phyloP scores from a whole-genome alignment of 495 filamentous ascomycete genomes.

The Jackrogersella minutella region DNA sequence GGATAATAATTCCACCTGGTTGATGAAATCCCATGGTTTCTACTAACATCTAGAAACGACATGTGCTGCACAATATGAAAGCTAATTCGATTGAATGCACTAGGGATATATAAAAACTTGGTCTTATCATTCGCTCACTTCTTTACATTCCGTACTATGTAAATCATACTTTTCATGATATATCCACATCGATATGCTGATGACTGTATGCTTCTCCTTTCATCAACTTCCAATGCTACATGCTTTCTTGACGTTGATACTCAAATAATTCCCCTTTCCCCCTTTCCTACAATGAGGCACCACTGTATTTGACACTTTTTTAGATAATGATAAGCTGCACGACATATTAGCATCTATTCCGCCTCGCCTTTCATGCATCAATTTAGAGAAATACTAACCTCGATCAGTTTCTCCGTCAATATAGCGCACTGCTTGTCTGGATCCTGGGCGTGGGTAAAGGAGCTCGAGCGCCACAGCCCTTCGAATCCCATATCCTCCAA shows the following conservation, averaged over 20 bases:
- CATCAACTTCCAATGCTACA: background rate
- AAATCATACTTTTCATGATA: background rate
- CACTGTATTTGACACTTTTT: background rate
- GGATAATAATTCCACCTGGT: too few species aligned
- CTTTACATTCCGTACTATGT: constrained; percentile 2
- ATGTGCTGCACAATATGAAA: too few species aligned
- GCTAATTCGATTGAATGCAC: too few species aligned
- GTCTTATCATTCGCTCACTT: background rate
- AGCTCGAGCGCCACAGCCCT: constrained; percentile 61
- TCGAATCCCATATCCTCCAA: constrained; percentile 66
- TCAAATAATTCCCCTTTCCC: background rate
- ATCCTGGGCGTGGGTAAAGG: constrained; percentile 55
- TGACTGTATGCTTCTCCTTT: background rate
- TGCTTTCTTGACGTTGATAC: background rate
- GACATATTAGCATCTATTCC: constrained; percentile 3
- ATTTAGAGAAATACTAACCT: constrained; percentile 51
- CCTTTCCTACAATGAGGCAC: background rate
- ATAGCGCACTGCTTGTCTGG: constrained; percentile 59
- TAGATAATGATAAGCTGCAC: constrained; percentile 35
- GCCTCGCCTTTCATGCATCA: background rate
- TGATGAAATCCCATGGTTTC: too few species aligned
- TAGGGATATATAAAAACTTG: background rate
- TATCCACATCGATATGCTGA: background rate
- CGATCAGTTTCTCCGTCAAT: constrained; percentile 65
- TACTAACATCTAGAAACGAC: too few species aligned